Base-by-base conservation (phyloP, 176 grass and related monocot genomes). In the Phragmites australis region DNA sequence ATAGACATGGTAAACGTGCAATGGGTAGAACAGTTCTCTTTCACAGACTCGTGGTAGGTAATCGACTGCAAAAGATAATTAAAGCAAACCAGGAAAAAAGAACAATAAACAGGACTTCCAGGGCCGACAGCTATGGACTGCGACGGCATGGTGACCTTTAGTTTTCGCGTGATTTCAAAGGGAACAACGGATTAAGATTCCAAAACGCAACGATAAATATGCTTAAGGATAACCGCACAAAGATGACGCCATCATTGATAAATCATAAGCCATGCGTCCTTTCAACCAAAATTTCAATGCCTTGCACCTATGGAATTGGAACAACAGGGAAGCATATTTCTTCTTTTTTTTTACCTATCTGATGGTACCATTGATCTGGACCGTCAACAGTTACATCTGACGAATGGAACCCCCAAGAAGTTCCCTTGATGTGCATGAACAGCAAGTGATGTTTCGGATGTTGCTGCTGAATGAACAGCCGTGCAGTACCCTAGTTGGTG, bases 41-140 rank as follows among this genome's bases (percentile, higher is more conserved):
- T 78, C 82, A 22, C 44, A 6, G 40, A 22, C 9, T 77, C 42
- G 43, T 43, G 2, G 45, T 65, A 54, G 68, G 47, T 74, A 46
- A 40, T 51, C 34, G 68, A 73, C 51, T 44, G 57, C 47, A 51
- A 73, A 73, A 63, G 67, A 22, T 46, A 18, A 6, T 70, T 26
- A 44, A 54, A 48, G 57, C 39, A 9, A 16, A 12, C 15, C 3
- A 58, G 7, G 34, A 45, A 66, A 65, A n/a, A 13, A 74, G 49
- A 63, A 18, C 49, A 63, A 25, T 51, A 42, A 18, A 0, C 70
- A 39, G 30, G 69, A 75, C 34, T 45, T 43, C 17, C 57, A 65
- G 2, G 47, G 17, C 23, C 34, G 56, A 65, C 23, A 23, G 23
- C 53, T 21, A 29, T 4, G 51, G 42, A 21, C n/a, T 0, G 67